A percentile compares a stretch with the other conserved stretches of the same genome.
Conservation (phyloP, 495 filamentous ascomycete genomes). For the Cryomyces minteri region DNA sequence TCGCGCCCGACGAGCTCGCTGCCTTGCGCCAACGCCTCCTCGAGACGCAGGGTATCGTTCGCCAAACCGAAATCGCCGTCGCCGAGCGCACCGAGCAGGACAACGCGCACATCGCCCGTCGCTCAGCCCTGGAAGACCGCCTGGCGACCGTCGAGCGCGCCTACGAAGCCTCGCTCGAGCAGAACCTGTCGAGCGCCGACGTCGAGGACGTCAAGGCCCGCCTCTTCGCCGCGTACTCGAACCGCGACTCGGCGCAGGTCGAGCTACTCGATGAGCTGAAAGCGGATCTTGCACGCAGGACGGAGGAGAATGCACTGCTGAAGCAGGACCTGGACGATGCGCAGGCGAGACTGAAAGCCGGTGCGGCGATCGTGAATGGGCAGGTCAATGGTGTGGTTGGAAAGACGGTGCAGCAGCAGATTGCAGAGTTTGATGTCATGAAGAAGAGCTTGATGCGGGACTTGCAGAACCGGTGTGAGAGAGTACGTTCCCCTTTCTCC, state of each 20-base stretch:
- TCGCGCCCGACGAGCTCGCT: constrained; percentile 64
- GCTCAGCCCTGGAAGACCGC: constrained; percentile 54
- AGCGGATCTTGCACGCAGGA: constrained; percentile 48
- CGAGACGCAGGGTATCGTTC: constrained; percentile 80
- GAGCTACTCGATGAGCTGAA: constrained; percentile 55
- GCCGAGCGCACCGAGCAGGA: constrained; percentile 44
- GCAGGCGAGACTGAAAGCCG: constrained; percentile 46
- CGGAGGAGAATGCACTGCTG: constrained; percentile 59
- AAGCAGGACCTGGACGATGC: constrained; percentile 57
- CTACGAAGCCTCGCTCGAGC: constrained; percentile 63
- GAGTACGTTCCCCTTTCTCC: constrained; percentile 26
- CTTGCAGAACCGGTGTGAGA: constrained; percentile 92
- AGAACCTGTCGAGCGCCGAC: constrained; percentile 62
- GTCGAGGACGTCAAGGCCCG: constrained; percentile 65
- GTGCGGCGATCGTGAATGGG: constrained; percentile 31
- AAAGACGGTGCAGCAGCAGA: constrained; percentile 93
- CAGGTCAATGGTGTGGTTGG: constrained; percentile 40
- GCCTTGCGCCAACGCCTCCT: constrained; percentile 58
- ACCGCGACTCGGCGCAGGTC: constrained; percentile 49
- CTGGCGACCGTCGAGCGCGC: constrained; percentile 55
- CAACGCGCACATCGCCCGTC: constrained; percentile 42
- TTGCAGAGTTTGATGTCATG: constrained; percentile 97
- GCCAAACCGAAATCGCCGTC: constrained; percentile 76
- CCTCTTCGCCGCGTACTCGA: constrained; percentile 55
- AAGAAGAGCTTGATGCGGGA: constrained; percentile 99